Evolutionary conservation across 129 eudicot species (phyloP), one percentile per base, ranked within the genome.

Genomic region (Flaveria bidentis): DNA sequence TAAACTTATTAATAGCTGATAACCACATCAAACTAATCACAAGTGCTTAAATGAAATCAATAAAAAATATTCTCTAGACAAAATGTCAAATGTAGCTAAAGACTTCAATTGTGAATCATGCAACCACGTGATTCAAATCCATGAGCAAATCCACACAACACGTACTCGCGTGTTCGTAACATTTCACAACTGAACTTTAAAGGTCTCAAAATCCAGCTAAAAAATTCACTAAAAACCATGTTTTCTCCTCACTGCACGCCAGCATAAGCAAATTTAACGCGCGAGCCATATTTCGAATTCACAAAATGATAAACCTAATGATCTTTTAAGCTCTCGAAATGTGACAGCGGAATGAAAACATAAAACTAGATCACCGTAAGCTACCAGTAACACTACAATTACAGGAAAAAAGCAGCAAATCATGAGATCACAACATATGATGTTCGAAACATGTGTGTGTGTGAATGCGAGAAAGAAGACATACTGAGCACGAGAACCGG

Each of bases 401-500:
- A 44, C 33, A 46, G 20, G 30, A 9, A 33, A 49, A 10, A 25
- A 10, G 20, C 16, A 28, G 18, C 53, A 73, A 46, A 66, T 42
- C 53, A 58, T 30, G 70, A 80, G 79, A 73, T 80, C 84, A 66
- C 52, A 56, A 16, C 28, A 53, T 42, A 1, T 15, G 74, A 80
- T 64, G 47, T 56, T 53, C 25, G 69, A 42, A 33, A 72, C 6
- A 14, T 46, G 33, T 45, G 50, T 18, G 50, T 18, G 41, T 12
- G 71, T 13, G 42, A 14, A 47, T 14, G 61, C 15, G 66, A 44
- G 77, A 45, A 62, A 20, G 62, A 8, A 42, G 18, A 76, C 89
- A 80, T 87, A 89, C 96, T 87, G 82, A 89, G 91, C 75, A 89
- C 96, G 46, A 89, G 90, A 18, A 89, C 92, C 20, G 92, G 96